These are phyloP conservation scores for Neofusicoccum laricinum DNA, from an alignment of 2,329 filamentous ascomycete genomes.

Conservation along the genomic window DNA sequence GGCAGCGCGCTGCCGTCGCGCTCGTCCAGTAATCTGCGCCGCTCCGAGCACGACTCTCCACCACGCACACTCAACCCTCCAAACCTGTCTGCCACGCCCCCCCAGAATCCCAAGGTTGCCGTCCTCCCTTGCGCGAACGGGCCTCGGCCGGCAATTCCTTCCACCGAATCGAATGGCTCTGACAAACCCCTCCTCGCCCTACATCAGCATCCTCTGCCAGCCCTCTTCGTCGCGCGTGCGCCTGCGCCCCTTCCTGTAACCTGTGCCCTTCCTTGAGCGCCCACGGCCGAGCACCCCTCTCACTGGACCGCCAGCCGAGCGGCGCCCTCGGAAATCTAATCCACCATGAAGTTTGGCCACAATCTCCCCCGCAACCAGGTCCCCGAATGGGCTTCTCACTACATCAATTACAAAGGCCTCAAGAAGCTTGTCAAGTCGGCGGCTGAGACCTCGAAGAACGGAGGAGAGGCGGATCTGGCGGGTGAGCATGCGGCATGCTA, in stretches of 20 bases:
- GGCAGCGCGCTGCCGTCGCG: neutral
- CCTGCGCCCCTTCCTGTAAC: neutral
- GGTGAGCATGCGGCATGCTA: slow-evolving; percentile 57
- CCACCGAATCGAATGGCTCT: slow-evolving; percentile 9
- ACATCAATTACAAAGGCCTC: slow-evolving; percentile 86
- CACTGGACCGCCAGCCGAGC: neutral
- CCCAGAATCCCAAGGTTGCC: neutral
- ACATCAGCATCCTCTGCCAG: neutral
- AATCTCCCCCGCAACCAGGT: slow-evolving; percentile 76
- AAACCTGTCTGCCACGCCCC: neutral
- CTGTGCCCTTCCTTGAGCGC: neutral
- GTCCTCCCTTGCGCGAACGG: slow-evolving; percentile 4
- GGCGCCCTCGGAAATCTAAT: neutral
- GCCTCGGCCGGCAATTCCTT: neutral
- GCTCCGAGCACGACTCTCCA: slow-evolving; percentile 5
- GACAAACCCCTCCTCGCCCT: neutral
- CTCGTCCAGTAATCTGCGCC: slow-evolving; percentile 5
- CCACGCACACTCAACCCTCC: slow-evolving; percentile 10
- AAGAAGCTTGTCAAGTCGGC: slow-evolving; percentile 94
- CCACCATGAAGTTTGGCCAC: slow-evolving; percentile 48
- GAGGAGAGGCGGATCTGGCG: slow-evolving; percentile 80
- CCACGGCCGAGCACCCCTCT: neutral
- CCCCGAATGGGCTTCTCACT: slow-evolving; percentile 78
- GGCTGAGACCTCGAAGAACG: slow-evolving; percentile 58
- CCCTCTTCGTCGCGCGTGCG: slow-evolving; percentile 3